A percentile compares a stretch with the other conserved stretches of the same genome.
These are phyloP conservation scores for Papilionanthe hybrid DNA, from an alignment of 116 monocot species.

Conservation along the genomic window DNA sequence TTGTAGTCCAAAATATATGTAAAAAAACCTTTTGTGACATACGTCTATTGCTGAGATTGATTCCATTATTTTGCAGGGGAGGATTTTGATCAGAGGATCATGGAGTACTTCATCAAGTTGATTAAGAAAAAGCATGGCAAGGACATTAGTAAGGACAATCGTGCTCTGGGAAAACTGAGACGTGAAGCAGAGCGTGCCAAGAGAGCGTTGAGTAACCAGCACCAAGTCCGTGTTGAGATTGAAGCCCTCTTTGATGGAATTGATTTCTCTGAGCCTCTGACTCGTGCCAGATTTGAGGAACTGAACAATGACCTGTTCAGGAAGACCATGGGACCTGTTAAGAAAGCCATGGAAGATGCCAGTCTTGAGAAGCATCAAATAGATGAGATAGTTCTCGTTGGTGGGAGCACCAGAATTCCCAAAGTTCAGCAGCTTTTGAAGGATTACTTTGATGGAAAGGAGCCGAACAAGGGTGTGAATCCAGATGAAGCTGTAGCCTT, in stretches of 20 bases:
- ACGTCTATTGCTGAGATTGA: background rate
- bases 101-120: conserved; percentile 63
- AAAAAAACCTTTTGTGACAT: too few relatives aligned
- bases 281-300: conserved; percentile 66
- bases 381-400: conserved; percentile 72
- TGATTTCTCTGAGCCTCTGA: conserved; percentile 67
- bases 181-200: conserved; percentile 66
- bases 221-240: conserved; percentile 64
- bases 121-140: conserved; percentile 73
- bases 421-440: conserved; percentile 68
- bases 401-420: conserved; percentile 76
- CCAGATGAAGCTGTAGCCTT: conserved; percentile 76
- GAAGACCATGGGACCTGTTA: conserved; percentile 73
- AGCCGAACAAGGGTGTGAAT: conserved; percentile 68
- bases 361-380: conserved; percentile 56
- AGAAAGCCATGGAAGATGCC: conserved; percentile 72
- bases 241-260: conserved; percentile 62
- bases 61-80: conserved; percentile 34
- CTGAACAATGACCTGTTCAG: conserved; percentile 70
- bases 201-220: conserved; percentile 59
- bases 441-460: conserved; percentile 72
- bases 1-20: background rate
- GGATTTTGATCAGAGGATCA: conserved; percentile 71
- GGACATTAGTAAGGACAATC: conserved; percentile 65
- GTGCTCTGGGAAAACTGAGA: conserved; percentile 55